Conservation (phyloP, 345 rosid species). For the Crucihimalaya himalaica region DNA sequence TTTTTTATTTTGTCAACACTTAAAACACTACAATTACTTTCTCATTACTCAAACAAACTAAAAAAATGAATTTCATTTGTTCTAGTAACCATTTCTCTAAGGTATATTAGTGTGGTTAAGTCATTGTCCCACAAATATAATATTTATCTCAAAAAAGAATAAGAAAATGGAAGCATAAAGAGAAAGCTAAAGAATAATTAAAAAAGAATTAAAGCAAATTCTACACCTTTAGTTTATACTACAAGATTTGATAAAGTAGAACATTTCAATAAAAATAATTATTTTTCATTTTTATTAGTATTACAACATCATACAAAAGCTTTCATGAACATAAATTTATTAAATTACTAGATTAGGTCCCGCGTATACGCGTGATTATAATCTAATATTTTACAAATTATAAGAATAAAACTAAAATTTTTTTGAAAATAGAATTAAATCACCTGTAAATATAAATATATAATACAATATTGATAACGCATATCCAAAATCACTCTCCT, state of each 20-base stretch:
- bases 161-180: slow-evolving; percentile 28
- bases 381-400: too few relatives aligned
- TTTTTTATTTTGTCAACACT: slow-evolving; percentile 7
- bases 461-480: too few relatives aligned
- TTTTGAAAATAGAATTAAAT: too few relatives aligned
- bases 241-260: neutral
- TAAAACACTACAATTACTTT: neutral
- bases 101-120: neutral
- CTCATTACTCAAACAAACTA: neutral
- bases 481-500: too few relatives aligned
- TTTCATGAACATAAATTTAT: neutral
- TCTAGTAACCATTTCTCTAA: neutral
- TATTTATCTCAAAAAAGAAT: neutral
- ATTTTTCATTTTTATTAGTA: neutral
- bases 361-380: too few relatives aligned
- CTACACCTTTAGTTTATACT: slow-evolving; percentile 3
- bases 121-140: neutral
- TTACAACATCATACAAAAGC: neutral
- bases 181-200: slow-evolving; percentile 19
- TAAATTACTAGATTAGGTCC: too few relatives aligned
- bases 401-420: too few relatives aligned
- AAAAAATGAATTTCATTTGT: neutral
- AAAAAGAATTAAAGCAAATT: slow-evolving; percentile 6
- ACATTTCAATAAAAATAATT: neutral
- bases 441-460: too few relatives aligned